Conservation (phyloP, 208 protist genomes). For the Acanthamoeba castellanii region DNA sequence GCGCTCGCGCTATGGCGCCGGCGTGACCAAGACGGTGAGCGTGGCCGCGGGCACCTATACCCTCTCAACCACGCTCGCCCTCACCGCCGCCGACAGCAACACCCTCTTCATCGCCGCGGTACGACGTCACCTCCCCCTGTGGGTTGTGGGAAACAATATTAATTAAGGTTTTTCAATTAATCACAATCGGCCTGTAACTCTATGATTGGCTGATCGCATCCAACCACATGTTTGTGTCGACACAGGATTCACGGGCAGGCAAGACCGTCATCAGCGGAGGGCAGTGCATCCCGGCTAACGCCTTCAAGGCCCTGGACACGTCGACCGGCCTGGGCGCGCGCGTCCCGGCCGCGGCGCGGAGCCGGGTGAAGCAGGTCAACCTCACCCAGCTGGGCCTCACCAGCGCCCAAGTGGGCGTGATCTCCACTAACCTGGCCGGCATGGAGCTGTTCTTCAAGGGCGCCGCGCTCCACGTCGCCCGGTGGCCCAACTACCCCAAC, state of each 20-base stretch:
- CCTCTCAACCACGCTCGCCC: neutral
- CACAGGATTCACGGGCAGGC: neutral
- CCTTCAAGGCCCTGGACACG: neutral
- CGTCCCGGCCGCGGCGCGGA: neutral
- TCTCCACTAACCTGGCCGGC: neutral
- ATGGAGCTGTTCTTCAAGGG: conserved; percentile 67
- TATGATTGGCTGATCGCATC: conserved; percentile 3
- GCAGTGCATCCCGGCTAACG: neutral
- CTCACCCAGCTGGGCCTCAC: neutral
- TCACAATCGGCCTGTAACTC: no score
- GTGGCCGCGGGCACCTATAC: neutral
- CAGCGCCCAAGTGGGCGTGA: neutral
- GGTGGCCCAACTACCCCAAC: conserved; percentile 42
- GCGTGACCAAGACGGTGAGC: neutral
- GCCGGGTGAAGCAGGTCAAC: conserved; percentile 8
- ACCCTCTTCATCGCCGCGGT: conserved; percentile 3
- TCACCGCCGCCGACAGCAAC: neutral
- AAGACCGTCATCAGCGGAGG: conserved; percentile 39
- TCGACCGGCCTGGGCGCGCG: neutral
- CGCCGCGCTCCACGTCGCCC: neutral
- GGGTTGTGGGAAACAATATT: no score
- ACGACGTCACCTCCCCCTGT: neutral
- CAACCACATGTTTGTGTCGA: neutral
- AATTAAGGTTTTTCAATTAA: no score
- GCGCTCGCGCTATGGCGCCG: neutral